Base-by-base conservation (phyloP, 306 rosid genomes). In the Acacia acuminata region DNA sequence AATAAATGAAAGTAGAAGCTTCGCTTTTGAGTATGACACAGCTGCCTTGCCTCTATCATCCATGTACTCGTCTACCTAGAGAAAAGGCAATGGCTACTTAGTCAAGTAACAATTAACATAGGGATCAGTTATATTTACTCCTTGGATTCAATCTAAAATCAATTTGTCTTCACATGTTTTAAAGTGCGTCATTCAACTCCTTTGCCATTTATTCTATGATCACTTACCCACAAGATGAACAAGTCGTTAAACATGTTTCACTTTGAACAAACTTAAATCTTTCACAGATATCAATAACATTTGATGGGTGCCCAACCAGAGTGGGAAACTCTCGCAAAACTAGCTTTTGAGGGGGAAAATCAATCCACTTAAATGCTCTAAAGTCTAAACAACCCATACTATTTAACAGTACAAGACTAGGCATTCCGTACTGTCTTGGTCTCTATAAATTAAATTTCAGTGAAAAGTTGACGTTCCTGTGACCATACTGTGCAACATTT, bases 41-140 rank as follows among this genome's bases (percentile, higher is more conserved):
- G 88, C 86, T 12, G 94, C 97, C 53, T 81, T 85, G 7, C 76
- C 87, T 79, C 78, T 80, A 89, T 91, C 89, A 84, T 81, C 93
- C 92, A 90, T 83, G 68, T 82, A 89, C 79, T 92, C 98, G 11
- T 92, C 99, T 66, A 89, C 97, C 99, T 96, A 77, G 44, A 82
- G 81, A 58, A 82, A 63, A 7, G 22, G 77, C 24, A 81, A 38
- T 72, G 53, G 34, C 32, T 42, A 17, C 71, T 75, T 44, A 61
- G 76, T 45, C 64, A 86, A 66, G 30, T 42, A 43, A 36, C 42
- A 64, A 63, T 32, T 71, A 17, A 63, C 71, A 43, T 14, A 8
- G 36, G 56, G 36, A n/a, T 36, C 22, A 34, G n/a, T 17, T 36
- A 67, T 3, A 19, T 36, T 36, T 67, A 67, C 45, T 67, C n/a